Base-by-base conservation (phyloP, 2,329 filamentous ascomycete genomes). In the Penicillium sp. region DNA sequence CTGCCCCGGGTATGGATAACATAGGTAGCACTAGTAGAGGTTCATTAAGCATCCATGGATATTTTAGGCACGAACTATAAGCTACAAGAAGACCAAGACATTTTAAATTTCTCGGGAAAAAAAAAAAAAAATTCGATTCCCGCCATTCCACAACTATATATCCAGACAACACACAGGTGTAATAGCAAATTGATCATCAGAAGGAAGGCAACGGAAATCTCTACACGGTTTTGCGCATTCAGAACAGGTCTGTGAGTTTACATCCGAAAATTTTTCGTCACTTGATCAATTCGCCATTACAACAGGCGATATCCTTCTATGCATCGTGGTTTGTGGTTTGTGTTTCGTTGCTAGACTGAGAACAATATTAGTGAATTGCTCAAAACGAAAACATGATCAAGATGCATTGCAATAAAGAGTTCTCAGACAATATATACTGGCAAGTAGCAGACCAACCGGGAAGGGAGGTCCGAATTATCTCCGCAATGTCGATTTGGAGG, bases 131-230 rank as follows among this genome's bases (percentile, higher is more conserved):
- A 40, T 46, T 43, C n/a, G 40, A 58, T 58, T n/a, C n/a, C n/a
- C n/a, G n/a, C n/a, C 48, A 67, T 64, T 59, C 50, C 64, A 55
- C 51, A 40, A 52, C n/a, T n/a, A 51, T 46, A 50, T 35, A 50
- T 50, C 39, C 43, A 49, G 37, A 44, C 22, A 57, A 37, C 45
- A 49, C 45, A 47, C 39, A 53, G 55, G 34, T 39, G 48, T 51
- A 43, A 55, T 50, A 46, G 56, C 53, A 54, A 50, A 58, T 61
- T 65, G 66, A 66, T 73, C 66, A 86, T 96, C 92, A 97, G 92
- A 96, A 97, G 92, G 92, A 97, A 97, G 92, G 92, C 92, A 97
- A 96, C 92, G 92, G 92, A 96, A 89, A 88, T 85, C 79, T 96
- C 92, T 88, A 96, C 92, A 96, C 81, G 84, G 83, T 81, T 88